Conservation (phyloP, 768 basidiomycete genomes). For the Porpolomopsis calyptriformis region DNA sequence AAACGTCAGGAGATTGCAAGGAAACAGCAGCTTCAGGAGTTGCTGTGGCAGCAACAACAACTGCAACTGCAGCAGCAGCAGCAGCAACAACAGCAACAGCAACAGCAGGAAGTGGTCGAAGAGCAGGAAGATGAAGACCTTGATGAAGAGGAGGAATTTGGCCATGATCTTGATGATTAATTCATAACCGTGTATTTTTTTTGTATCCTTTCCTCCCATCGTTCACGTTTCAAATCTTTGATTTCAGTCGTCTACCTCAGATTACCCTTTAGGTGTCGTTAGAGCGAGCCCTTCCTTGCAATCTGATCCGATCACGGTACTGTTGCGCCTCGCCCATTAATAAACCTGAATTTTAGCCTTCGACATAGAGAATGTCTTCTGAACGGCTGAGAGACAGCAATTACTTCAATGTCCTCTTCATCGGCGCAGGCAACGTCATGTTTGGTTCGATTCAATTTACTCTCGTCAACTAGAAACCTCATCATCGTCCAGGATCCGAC, state of each 20-base stretch:
- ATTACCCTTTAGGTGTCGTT: not conserved
- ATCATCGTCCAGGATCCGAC: constrained; percentile 48
- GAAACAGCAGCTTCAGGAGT: constrained; percentile 21
- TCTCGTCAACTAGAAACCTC: not conserved
- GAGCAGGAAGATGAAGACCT: not conserved
- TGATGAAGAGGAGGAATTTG: not conserved
- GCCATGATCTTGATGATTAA: not conserved
- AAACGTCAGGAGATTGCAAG: constrained; percentile 38
- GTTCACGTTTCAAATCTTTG: not conserved
- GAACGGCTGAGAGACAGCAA: constrained; percentile 43
- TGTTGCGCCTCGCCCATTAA: too few species aligned
- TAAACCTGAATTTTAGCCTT: too few species aligned
- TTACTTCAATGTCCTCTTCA: constrained; percentile 87
- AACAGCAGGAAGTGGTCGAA: not conserved
- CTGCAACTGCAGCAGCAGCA: not conserved
- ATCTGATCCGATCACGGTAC: too few species aligned
- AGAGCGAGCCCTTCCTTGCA: too few species aligned
- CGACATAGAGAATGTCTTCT: too few species aligned
- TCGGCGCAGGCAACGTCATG: constrained; percentile 98
- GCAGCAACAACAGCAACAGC: not conserved
- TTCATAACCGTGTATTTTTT: not conserved
- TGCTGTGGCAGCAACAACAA: constrained; percentile 4
- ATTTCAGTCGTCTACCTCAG: not conserved
- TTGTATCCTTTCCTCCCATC: not conserved
- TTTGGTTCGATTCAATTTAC: constrained; percentile 53